Conservation (phyloP, 192 early-diverging fungal species). For the Obelidium mucronatum region DNA sequence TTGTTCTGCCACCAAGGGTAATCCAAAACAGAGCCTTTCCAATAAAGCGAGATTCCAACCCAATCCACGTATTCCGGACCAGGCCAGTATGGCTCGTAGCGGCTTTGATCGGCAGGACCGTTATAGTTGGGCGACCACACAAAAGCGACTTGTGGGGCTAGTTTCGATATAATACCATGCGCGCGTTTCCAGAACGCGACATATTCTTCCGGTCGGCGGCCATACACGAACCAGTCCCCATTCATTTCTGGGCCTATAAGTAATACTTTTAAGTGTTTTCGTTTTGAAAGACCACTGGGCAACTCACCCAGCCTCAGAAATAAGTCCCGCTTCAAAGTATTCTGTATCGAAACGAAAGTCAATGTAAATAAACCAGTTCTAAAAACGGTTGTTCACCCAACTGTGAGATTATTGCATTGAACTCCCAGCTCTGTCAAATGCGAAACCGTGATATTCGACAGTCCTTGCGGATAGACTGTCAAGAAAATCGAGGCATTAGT, state of each 20-base stretch:
- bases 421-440: slow-evolving; percentile 1
- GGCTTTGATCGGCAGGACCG: neutral
- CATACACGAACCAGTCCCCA: slow-evolving; percentile 34
- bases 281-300: neutral
- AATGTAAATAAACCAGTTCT: neutral
- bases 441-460: neutral
- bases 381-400: neutral
- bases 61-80: slow-evolving; percentile 29
- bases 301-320: slow-evolving; percentile 35
- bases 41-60: slow-evolving; percentile 23
- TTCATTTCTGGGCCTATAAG: slow-evolving; percentile 39
- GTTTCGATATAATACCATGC: neutral
- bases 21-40: slow-evolving; percentile 10
- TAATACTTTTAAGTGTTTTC: too few species aligned
- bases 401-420: slow-evolving; percentile 12
- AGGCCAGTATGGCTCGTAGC: slow-evolving; percentile 30
- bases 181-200: slow-evolving; percentile 16
- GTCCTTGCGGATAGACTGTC: slow-evolving; percentile 25
- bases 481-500: slow-evolving; percentile 31
- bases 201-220: neutral
- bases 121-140: slow-evolving; percentile 27
- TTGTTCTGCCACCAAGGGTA: neutral
- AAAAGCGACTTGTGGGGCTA: slow-evolving; percentile 8
- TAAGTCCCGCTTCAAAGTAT: slow-evolving; percentile 16
- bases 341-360: slow-evolving; percentile 6